phyloP scores from a whole-genome alignment of 179 eudicot genomes.

The Amaranthus tricolor region DNA sequence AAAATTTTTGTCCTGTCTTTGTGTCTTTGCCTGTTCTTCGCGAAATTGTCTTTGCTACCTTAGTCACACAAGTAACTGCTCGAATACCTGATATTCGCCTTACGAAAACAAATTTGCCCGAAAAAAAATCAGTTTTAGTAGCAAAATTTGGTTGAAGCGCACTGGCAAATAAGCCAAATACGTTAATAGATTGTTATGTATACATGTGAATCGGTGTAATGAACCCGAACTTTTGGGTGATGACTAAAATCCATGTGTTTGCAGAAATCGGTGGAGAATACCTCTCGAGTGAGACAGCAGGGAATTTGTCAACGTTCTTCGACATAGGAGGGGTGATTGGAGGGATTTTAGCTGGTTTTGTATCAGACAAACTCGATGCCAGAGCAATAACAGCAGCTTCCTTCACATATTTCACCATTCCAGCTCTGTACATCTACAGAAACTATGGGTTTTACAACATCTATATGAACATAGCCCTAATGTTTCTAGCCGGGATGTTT shows the following conservation, averaged over 20 bases:
- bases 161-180: too few species aligned
- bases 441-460: constrained; percentile 61
- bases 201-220: not conserved
- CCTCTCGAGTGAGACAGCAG: constrained; percentile 70
- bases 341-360: constrained; percentile 79
- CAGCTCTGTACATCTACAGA: constrained; percentile 72
- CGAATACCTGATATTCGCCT: too few species aligned
- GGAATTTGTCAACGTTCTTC: constrained; percentile 82
- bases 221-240: not conserved
- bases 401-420: constrained; percentile 78
- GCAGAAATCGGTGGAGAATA: constrained; percentile 82
- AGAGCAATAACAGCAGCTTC: constrained; percentile 90
- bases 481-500: constrained; percentile 69
- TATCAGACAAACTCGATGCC: constrained; percentile 74
- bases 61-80: too few species aligned
- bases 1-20: not conserved
- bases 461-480: constrained; percentile 51
- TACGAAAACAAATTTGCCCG: too few species aligned
- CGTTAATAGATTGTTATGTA: too few species aligned
- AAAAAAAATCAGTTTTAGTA: too few species aligned
- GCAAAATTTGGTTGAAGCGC: too few species aligned
- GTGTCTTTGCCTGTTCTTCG: too few species aligned
- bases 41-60: too few species aligned
- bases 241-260: not conserved
- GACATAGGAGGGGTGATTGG: constrained; percentile 92